Conservation (phyloP, 208 protist species). For the Wallacemonas sp. region DNA sequence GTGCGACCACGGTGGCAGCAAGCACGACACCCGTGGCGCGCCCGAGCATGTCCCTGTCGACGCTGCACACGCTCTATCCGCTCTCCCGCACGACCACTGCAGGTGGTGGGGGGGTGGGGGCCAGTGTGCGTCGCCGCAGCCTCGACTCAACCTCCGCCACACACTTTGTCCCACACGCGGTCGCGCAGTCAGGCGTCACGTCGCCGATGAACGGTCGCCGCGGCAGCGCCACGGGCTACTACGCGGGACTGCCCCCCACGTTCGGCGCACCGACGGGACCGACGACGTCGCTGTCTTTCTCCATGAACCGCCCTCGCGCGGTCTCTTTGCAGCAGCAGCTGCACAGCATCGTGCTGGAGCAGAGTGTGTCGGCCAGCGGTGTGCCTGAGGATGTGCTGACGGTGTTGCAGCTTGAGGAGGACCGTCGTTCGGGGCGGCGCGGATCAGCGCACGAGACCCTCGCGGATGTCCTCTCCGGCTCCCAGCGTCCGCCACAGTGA, state of each 20-base stretch:
- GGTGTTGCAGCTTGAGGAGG: constrained; percentile 16
- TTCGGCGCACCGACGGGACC: too few relatives aligned
- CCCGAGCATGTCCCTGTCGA: constrained; percentile 11
- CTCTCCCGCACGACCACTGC: neutral
- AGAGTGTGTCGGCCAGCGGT: constrained; percentile 5
- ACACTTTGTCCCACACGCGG: neutral
- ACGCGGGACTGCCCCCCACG: too few relatives aligned
- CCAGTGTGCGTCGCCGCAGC: neutral
- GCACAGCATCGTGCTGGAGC: constrained; percentile 4
- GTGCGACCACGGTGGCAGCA: neutral
- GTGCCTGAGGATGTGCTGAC: constrained; percentile 16
- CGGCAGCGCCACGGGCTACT: too few relatives aligned
- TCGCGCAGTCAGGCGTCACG: too few relatives aligned
- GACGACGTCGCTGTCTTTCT: too few relatives aligned
- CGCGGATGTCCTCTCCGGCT: constrained; percentile 12
- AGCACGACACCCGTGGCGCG: neutral
- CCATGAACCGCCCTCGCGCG: neutral
- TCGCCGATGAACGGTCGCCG: too few relatives aligned
- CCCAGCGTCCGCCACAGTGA: neutral
- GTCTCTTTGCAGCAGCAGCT: constrained; percentile 3
- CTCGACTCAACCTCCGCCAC: neutral
- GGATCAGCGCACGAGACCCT: constrained; percentile 5
- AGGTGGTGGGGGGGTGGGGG: neutral
- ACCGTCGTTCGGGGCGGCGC: neutral
- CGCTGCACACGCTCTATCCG: constrained; percentile 14